These are phyloP conservation scores for Rhodotorula babjevae DNA, from an alignment of 768 basidiomycete genomes.

Conservation along the genomic window DNA sequence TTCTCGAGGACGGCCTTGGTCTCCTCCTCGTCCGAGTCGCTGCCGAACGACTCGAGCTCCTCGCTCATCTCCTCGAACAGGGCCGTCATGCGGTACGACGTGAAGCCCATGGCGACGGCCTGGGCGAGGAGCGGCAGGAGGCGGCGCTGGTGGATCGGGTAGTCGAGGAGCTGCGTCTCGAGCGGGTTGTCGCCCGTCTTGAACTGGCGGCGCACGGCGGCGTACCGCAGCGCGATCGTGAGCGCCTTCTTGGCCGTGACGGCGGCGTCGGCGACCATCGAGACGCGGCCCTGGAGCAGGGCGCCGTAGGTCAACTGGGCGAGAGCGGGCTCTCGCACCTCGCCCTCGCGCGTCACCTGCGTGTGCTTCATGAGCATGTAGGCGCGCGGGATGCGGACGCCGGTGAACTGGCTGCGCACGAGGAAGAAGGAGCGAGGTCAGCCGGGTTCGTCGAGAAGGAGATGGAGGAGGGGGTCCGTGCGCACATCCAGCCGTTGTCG, in stretches of 20 bases:
- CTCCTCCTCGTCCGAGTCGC: slow-evolving; percentile 44
- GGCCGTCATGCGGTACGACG: slow-evolving; percentile 40
- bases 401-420: slow-evolving; percentile 46
- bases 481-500: slow-evolving; percentile 45
- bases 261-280: slow-evolving; percentile 42
- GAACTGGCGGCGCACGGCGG: slow-evolving; percentile 50
- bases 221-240: slow-evolving; percentile 52
- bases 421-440: not conserved
- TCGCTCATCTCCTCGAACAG: slow-evolving; percentile 40
- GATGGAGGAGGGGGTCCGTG: too few species aligned
- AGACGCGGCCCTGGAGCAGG: slow-evolving; percentile 47
- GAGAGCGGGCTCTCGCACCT: slow-evolving; percentile 50
- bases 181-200: slow-evolving; percentile 47
- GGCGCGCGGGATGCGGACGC: slow-evolving; percentile 50
- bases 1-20: slow-evolving; percentile 49
- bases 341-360: slow-evolving; percentile 49
- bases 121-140: slow-evolving; percentile 45
- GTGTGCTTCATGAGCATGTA: slow-evolving; percentile 53
- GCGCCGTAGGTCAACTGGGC: slow-evolving; percentile 52
- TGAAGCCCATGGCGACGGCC: slow-evolving; percentile 45
- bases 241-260: slow-evolving; percentile 51
- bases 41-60: slow-evolving; percentile 39
- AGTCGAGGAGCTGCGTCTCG: slow-evolving; percentile 51
- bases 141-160: slow-evolving; percentile 49
- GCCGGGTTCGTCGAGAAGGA: too few species aligned